Base-by-base conservation (phyloP, 208 protist species). In the Crithidia sp. region DNA sequence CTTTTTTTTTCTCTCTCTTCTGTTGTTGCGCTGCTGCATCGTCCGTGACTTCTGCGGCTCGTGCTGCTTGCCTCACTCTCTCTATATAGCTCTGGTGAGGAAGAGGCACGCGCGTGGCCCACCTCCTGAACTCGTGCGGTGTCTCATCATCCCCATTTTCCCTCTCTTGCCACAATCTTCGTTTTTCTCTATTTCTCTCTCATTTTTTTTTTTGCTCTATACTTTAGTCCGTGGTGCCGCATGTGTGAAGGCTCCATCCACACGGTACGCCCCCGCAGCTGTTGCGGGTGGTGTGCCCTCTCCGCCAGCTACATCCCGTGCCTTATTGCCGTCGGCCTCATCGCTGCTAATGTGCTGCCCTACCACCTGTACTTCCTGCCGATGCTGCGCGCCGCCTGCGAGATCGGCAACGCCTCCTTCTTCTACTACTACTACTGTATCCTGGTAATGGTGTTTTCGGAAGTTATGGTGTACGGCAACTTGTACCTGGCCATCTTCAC, bases 381-480 rank as follows among this genome's bases (percentile, higher is more conserved):
- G 0, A 54, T 71, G 58, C 76, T 94, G 2, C 49, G 59, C 7
- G 28, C 61, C 2, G 58, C 63, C n/a, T 92, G 79, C 67, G 57
- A 52, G 36, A 19, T 52, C 4, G 82, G 82, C 43, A 63, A 66
- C 0, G 85, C 72, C 12, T 87, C 83, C 12, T 85, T 72, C 60
- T 47, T 85, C 8, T 92, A 87, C 57, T 92, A 84, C 71, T 76
- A 81, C 68, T 92, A 91, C 62, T 88, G 79, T 39, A 54, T 82
- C 43, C 9, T 67, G 19, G 44, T 84, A 19, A 92, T 92, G 71
- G 5, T 83, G 3, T 71, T 89, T 45, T 61, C 82, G 8, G 83
- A 84, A 68, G 17, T 74, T 12, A 85, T 92, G 78, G 83, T 95
- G 28, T 92, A 87, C 58, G 50, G 77, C 40, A 91, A 90, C 71